These are phyloP conservation scores for Cyamopsis tetragonoloba DNA, from an alignment of 306 rosid species.

Conservation along the genomic window DNA sequence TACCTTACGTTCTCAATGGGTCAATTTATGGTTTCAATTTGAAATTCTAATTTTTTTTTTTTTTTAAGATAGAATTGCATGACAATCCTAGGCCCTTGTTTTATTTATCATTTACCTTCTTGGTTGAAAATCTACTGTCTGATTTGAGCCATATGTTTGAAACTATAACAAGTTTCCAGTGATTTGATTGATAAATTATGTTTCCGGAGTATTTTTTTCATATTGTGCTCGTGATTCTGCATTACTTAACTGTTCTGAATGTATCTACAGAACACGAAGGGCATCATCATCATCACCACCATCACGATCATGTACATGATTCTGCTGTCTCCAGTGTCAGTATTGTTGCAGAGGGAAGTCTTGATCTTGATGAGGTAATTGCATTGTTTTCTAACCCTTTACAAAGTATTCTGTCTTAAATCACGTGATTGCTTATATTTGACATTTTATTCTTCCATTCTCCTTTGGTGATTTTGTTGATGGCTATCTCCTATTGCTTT, in stretches of 20 bases:
- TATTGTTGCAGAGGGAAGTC: slow-evolving; percentile 76
- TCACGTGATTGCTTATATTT: not conserved
- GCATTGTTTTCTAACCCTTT: not conserved
- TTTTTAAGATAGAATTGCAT: too few relatives aligned
- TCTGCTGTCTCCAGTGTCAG: slow-evolving; percentile 78
- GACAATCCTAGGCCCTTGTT: not conserved
- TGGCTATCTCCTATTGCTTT: not conserved
- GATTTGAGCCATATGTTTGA: too few relatives aligned
- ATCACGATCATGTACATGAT: slow-evolving; percentile 70
- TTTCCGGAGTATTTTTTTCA: not conserved
- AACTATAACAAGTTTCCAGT: too few relatives aligned
- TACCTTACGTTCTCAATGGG: too few relatives aligned
- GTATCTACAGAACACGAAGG: slow-evolving; percentile 45
- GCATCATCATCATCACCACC: slow-evolving; percentile 52
- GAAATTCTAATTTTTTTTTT: too few relatives aligned
- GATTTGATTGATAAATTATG: not conserved
- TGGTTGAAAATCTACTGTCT: not conserved
- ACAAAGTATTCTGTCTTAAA: not conserved
- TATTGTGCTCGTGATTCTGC: not conserved
- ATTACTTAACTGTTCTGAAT: slow-evolving; percentile 23
- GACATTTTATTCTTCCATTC: not conserved
- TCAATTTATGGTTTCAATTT: too few relatives aligned
- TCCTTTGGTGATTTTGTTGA: not conserved
- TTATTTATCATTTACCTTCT: not conserved
- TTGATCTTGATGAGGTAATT: slow-evolving; percentile 85